A percentile compares a stretch with the other conserved stretches of the same genome.
Evolutionary conservation across 495 filamentous ascomycete species (phyloP).

Genomic region (Podospora anserina): DNA sequence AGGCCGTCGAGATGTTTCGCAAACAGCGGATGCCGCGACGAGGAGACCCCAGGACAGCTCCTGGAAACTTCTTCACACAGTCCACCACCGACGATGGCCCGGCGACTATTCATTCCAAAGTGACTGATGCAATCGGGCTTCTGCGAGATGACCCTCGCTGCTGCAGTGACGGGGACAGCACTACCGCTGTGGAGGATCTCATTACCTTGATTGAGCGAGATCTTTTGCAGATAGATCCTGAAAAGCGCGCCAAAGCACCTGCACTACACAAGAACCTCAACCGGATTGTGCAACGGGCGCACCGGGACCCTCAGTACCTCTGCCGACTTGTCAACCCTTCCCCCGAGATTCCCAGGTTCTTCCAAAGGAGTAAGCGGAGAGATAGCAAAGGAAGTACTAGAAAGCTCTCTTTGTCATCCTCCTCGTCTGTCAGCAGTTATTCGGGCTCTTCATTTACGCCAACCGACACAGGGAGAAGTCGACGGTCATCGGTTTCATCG

Average conservation of each 20-base stretch:
- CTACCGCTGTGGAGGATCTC: constrained; percentile 10
- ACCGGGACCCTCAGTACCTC: background rate
- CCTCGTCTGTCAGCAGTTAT: background rate
- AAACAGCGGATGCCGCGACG: constrained; percentile 5
- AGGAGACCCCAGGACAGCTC: constrained; percentile 3
- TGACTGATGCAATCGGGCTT: background rate
- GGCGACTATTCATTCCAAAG: constrained; percentile 8
- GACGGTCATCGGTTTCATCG: background rate
- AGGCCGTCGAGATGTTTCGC: constrained; percentile 15
- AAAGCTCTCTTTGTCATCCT: background rate
- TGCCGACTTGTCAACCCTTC: background rate
- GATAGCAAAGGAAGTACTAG: background rate
- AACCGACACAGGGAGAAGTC: background rate
- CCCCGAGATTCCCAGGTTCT: constrained; percentile 1
- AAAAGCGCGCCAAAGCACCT: constrained; percentile 8
- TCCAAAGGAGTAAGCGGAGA: constrained; percentile 1
- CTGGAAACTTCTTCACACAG: constrained; percentile 9
- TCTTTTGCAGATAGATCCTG: constrained; percentile 13
- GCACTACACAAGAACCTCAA: constrained; percentile 10
- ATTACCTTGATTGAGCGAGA: constrained; percentile 10
- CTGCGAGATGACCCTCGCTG: constrained; percentile 8
- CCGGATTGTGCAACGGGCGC: constrained; percentile 4
- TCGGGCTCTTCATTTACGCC: background rate
- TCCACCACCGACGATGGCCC: background rate
- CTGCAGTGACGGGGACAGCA: background rate